Base-by-base conservation (phyloP, 2,329 filamentous ascomycete species). In the Xylariaceae sp. region DNA sequence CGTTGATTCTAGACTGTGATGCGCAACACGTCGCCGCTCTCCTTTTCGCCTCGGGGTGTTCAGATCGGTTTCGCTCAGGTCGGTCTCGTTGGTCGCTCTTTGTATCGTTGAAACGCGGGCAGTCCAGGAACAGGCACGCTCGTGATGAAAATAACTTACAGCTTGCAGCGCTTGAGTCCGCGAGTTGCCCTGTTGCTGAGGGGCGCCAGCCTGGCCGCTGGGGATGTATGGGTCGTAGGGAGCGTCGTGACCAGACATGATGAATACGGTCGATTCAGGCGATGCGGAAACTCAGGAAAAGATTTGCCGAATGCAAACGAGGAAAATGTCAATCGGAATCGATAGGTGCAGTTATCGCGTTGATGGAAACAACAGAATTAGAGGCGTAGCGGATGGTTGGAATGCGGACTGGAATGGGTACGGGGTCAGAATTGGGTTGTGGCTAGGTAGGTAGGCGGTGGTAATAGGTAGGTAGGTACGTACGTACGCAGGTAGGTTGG, bases 201-300 rank as follows among this genome's bases (percentile, higher is more conserved):
- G 65, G 56, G 72, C 71, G 59, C 53, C 56, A 37, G 74, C 72
- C 73, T 80, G 78, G 73, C 84, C 84, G 70, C 81, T 83, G 69
- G 89, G 89, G 73, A 92, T 91, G 76, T 94, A 95, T 61, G 89
- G 89, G 75, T 95, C 89, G 74, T 95, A 95, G 64, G 89, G 89
- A 70, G 79, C 74, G 56, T 80, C 77, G 63, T 77, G 73, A 68
- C 74, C 74, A 64, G 80, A 73, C 80, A 83, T 83, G 65, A 58
- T 75, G 67, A 60, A 59, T 58, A 44, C 27, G 41, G 50, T 51
- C 40, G 35, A 48, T 57, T 43, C 46, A 42, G 44, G 40, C 46
- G 53, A 37, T 47, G 19, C 30, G 9, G 50, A 27, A 45, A 26
- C 26, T 50, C 12, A 42, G 32, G 27, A 32, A 43, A 30, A 31